Conservation (phyloP, 768 basidiomycete genomes). For the Pilatotrama ljubarskyi region DNA sequence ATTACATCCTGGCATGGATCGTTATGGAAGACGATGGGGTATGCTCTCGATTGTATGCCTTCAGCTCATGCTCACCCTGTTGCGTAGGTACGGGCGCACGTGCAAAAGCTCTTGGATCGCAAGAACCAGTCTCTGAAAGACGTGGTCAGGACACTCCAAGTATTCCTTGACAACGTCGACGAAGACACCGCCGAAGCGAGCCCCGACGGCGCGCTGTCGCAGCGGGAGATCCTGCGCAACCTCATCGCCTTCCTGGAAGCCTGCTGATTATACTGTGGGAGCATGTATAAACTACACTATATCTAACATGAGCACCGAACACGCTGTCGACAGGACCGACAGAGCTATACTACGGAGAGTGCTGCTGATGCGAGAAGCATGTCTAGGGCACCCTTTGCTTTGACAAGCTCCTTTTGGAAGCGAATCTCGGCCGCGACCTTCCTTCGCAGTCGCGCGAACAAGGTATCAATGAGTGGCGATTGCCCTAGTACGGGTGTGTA, state of each 20-base stretch:
- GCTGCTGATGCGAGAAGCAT: slow-evolving; percentile 78
- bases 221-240: slow-evolving; percentile 66
- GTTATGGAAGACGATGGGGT: slow-evolving; percentile 99
- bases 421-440: slow-evolving; percentile 84
- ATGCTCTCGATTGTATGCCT: slow-evolving; percentile 33
- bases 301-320: slow-evolving; percentile 10
- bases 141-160: slow-evolving; percentile 67
- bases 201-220: slow-evolving; percentile 46
- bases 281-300: slow-evolving; percentile 16
- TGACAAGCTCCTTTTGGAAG: slow-evolving; percentile 84
- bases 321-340: background rate
- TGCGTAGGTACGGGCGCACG: slow-evolving; percentile 73
- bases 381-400: slow-evolving; percentile 82
- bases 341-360: slow-evolving; percentile 27
- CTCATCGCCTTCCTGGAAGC: slow-evolving; percentile 63
- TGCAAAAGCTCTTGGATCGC: slow-evolving; percentile 71
- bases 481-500: slow-evolving; percentile 92
- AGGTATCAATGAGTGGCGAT: slow-evolving; percentile 86
- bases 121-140: slow-evolving; percentile 70
- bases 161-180: slow-evolving; percentile 74
- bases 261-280: slow-evolving; percentile 33
- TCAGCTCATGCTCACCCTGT: background rate
- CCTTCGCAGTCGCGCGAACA: slow-evolving; percentile 78
- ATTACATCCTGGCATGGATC: slow-evolving; percentile 94
- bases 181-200: slow-evolving; percentile 43